Percentiles rank a stretch among this genome's conserved stretches.
phyloP scores from a whole-genome alignment of 148 eudicot genomes.

The Agrostemma githago region DNA sequence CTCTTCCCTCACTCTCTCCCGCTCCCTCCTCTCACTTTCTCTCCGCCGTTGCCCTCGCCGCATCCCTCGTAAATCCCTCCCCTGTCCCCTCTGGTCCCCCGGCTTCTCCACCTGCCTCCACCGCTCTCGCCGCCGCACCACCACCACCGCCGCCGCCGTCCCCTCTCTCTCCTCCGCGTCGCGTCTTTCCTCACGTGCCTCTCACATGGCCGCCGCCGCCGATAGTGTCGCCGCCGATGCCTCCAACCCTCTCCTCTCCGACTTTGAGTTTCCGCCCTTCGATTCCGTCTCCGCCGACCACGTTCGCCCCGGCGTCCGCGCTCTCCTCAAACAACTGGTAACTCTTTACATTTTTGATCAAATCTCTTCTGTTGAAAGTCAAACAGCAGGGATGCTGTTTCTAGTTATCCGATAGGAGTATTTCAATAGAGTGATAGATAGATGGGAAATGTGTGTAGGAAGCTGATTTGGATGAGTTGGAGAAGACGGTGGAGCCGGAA shows the following conservation, averaged over 20 bases:
- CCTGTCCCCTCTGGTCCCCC: constrained; percentile 83
- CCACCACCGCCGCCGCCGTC: constrained; percentile 23
- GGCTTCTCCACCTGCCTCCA: constrained; percentile 62
- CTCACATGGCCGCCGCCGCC: constrained; percentile 25
- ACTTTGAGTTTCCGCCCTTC: constrained; percentile 82
- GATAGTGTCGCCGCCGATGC: constrained; percentile 14
- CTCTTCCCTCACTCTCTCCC: constrained; percentile 27
- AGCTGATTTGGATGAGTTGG: constrained; percentile 68
- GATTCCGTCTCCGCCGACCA: constrained; percentile 66
- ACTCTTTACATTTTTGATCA: not conserved
- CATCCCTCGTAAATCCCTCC: constrained; percentile 32
- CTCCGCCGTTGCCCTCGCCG: constrained; percentile 23
- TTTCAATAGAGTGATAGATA: not conserved
- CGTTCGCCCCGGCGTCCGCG: constrained; percentile 83
- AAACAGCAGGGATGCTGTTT: not conserved
- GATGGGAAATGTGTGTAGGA: constrained; percentile 37
- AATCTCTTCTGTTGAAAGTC: not conserved
- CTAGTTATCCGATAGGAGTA: not conserved
- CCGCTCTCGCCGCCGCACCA: constrained; percentile 7
- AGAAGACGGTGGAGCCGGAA: constrained; percentile 71
- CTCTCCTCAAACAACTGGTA: constrained; percentile 57
- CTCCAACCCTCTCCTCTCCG: constrained; percentile 56
- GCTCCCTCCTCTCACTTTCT: constrained; percentile 42
- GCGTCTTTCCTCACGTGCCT: not conserved
- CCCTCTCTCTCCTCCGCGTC: constrained; percentile 8